Percentiles rank a stretch among this genome's conserved stretches.
Conservation (phyloP, 352 stramenopile genomes). For the Phytophthora citrophthora region DNA sequence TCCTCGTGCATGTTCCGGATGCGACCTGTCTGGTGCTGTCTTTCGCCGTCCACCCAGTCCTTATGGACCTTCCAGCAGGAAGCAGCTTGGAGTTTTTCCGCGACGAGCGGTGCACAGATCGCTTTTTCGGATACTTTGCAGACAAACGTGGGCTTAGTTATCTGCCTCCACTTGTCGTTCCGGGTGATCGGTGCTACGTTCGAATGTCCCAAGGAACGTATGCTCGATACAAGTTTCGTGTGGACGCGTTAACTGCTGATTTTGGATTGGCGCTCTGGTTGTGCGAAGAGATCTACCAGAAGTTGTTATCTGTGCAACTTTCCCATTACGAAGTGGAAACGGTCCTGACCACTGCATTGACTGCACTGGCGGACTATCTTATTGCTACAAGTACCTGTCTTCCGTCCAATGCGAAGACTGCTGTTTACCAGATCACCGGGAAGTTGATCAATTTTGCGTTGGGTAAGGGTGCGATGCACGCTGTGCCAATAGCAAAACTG, state of each 20-base stretch:
- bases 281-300: conserved; percentile 69
- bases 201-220: conserved; percentile 68
- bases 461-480: conserved; percentile 51
- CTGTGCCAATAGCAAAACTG: conserved; percentile 66
- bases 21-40: conserved; percentile 77
- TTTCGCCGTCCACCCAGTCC: conserved; percentile 78
- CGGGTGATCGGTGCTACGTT: conserved; percentile 70
- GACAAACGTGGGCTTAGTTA: conserved; percentile 76
- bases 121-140: conserved; percentile 78
- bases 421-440: conserved; percentile 57
- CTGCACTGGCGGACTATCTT: conserved; percentile 58
- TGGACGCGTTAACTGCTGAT: conserved; percentile 68
- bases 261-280: conserved; percentile 83
- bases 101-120: conserved; percentile 65
- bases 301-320: conserved; percentile 54
- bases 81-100: conserved; percentile 76
- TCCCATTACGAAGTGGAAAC: conserved; percentile 70
- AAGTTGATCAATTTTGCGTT: conserved; percentile 79
- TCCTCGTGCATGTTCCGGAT: conserved; percentile 64
- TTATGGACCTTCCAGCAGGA: conserved; percentile 80
- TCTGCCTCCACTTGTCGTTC: conserved; percentile 64
- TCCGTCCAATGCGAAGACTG: conserved; percentile 52
- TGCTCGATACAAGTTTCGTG: conserved; percentile 82
- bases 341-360: conserved; percentile 56
- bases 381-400: conserved; percentile 37